phyloP scores from a whole-genome alignment of 192 early-diverging fungal species.

The Coemansia pectinata region DNA sequence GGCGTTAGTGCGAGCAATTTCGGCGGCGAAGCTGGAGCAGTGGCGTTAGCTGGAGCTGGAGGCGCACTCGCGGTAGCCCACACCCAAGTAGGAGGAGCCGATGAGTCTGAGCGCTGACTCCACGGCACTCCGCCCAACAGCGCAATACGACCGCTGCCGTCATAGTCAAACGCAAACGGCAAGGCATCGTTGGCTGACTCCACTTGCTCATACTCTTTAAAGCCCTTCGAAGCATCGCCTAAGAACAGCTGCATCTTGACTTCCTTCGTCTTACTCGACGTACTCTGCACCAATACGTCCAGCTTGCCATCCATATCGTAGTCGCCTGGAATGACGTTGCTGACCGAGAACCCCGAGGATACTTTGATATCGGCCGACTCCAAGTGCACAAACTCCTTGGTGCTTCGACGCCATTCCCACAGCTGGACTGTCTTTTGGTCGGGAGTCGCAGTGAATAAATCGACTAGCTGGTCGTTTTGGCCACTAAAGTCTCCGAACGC shows the following conservation, averaged over 20 bases:
- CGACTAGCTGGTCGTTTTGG: conserved; percentile 71
- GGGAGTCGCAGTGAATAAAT: conserved; percentile 69
- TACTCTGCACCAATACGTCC: conserved; percentile 80
- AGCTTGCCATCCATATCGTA: conserved; percentile 87
- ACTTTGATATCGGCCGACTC: conserved; percentile 57
- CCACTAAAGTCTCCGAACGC: conserved; percentile 88
- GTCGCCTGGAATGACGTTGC: conserved; percentile 82
- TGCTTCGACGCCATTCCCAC: conserved; percentile 68
- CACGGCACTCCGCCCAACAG: conserved; percentile 28
- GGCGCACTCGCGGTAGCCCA: conserved; percentile 5
- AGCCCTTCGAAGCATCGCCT: conserved; percentile 66
- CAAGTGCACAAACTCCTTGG: conserved; percentile 47
- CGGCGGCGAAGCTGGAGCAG: conserved; percentile 58
- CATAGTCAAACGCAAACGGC: conserved; percentile 44
- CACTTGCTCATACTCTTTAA: conserved; percentile 51
- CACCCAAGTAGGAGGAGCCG: conserved; percentile 12
- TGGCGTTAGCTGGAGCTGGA: conserved; percentile 57
- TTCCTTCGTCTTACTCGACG: conserved; percentile 40
- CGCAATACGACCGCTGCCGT: conserved; percentile 15
- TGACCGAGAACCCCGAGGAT: conserved; percentile 54
- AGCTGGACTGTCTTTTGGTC: conserved; percentile 69
- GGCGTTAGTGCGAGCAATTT: conserved; percentile 6
- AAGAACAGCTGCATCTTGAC: conserved; percentile 70
- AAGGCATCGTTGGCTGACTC: conserved; percentile 14
- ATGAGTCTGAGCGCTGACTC: conserved; percentile 8